phyloP scores from a whole-genome alignment of 2,329 filamentous ascomycete genomes.

The Aspergillus flavus region DNA sequence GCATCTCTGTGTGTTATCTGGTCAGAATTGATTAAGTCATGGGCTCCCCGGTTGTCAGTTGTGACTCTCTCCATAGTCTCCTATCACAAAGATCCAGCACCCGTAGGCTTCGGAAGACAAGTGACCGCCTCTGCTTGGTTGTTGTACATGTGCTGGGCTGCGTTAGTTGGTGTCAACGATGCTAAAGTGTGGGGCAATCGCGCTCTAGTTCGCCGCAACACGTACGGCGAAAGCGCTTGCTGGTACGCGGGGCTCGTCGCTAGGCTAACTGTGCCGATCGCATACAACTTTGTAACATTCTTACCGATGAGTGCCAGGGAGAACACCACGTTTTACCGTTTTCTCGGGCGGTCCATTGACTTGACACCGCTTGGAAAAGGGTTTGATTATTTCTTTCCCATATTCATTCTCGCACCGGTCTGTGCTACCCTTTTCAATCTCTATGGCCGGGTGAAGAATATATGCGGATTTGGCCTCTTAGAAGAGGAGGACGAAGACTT shows the following conservation, averaged over 20 bases:
- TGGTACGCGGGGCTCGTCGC: slow-evolving; percentile 96
- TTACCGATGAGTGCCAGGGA: slow-evolving; percentile 71
- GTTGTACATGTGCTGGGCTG: slow-evolving; percentile 91
- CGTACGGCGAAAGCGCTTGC: slow-evolving; percentile 87
- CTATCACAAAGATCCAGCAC: slow-evolving; percentile 68
- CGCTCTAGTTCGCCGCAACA: slow-evolving; percentile 85
- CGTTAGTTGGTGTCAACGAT: slow-evolving; percentile 83
- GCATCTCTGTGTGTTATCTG: slow-evolving; percentile 85
- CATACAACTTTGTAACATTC: slow-evolving; percentile 96
- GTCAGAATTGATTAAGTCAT: slow-evolving; percentile 89
- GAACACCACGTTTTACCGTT: slow-evolving; percentile 81
- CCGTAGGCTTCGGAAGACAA: slow-evolving; percentile 85
- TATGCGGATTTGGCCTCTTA: slow-evolving; percentile 77
- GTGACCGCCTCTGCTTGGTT: slow-evolving; percentile 85
- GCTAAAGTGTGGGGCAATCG: slow-evolving; percentile 98
- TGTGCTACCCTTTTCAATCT: slow-evolving; percentile 84
- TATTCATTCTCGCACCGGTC: slow-evolving; percentile 84
- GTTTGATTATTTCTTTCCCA: slow-evolving; percentile 87
- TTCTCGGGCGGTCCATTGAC: slow-evolving; percentile 81
- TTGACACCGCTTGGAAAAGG: slow-evolving; percentile 79
- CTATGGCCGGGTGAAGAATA: slow-evolving; percentile 76
- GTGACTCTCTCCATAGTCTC: slow-evolving; percentile 66
- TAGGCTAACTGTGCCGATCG: slow-evolving; percentile 85
- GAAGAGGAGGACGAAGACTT: slow-evolving; percentile 73
- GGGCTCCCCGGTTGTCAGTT: slow-evolving; percentile 73